Conservation (phyloP, 805 yeast genomes). For the Metschnikowia lunata region DNA sequence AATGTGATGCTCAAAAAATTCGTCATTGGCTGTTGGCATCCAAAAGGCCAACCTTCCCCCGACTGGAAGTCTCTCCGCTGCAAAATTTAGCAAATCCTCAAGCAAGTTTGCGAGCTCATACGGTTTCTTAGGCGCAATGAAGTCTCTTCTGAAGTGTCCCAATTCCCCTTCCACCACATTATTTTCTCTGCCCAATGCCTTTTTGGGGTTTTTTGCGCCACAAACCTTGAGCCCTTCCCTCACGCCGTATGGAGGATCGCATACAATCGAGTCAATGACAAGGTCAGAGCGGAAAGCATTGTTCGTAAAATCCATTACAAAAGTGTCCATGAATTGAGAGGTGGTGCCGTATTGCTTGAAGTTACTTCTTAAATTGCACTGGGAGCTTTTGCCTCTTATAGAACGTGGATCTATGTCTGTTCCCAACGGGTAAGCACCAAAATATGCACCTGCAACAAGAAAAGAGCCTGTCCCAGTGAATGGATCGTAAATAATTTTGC, state of each 20-base stretch:
- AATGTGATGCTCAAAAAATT: conserved; percentile 58
- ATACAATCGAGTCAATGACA: conserved; percentile 71
- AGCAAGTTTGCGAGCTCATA: conserved; percentile 73
- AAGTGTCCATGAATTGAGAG: conserved; percentile 60
- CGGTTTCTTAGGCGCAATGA: conserved; percentile 89
- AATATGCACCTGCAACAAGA: conserved; percentile 79
- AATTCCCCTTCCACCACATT: conserved; percentile 73
- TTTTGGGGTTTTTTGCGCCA: conserved; percentile 70
- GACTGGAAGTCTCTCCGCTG: conserved; percentile 64
- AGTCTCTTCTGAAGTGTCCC: conserved; percentile 75
- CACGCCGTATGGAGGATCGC: conserved; percentile 98
- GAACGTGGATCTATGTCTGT: conserved; percentile 86
- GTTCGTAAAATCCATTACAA: conserved; percentile 94
- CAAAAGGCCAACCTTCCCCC: conserved; percentile 87
- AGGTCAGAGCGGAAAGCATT: conserved; percentile 67
- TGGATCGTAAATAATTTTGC: conserved; percentile 81
- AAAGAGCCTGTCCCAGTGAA: conserved; percentile 97
- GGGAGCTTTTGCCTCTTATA: conserved; percentile 61
- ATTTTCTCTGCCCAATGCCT: conserved; percentile 67
- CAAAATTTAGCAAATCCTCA: conserved; percentile 71
- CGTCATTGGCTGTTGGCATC: conserved; percentile 97
- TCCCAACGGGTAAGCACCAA: conserved; percentile 77
- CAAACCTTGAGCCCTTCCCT: conserved; percentile 92
- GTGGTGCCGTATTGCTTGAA: conserved; percentile 69
- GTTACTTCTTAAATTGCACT: conserved; percentile 54